Evolutionary conservation across 805 yeast species (phyloP), one percentile per base, ranked within the genome.

Genomic region (Zygotorulaspora danielsina): DNA sequence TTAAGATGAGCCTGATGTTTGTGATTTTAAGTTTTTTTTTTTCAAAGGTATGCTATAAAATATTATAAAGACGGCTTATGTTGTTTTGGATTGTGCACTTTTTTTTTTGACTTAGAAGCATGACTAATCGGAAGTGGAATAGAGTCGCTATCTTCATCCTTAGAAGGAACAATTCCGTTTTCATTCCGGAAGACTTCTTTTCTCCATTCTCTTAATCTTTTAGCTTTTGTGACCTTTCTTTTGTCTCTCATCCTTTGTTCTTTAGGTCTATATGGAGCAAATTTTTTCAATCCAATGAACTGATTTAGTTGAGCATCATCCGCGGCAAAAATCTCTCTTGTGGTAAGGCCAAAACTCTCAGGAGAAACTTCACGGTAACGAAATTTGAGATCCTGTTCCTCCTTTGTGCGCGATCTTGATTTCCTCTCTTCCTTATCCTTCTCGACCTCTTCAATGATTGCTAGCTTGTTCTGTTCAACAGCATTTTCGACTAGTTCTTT

Each of bases 311-410:
- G 84, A 45, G 74, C 72, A 60, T 93, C 98, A 55, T 85, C 90
- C 10, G 98, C 98, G 42, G 86, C 66, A 38, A 93, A 69, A 34
- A 93, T 93, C 53, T 93, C 98, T 46, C 93, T 73, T 0, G 93
- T 75, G 0, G 84, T 72, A 34, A 93, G 71, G 9, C 97, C 97
- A 65, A 76, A 93, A 7, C 88, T 68, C 55, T 93, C 97, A 6
- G 98, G 97, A 1, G 96, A 88, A 3, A 93, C 97, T 53, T 88
- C 95, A 54, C 97, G 76, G 59, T 93, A 93, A 53, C 79, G 80
- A 72, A 93, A 90, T 39, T 70, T 73, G 27, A 77, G 53, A 5
- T 61, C 71, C 11, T 73, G 73, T 2, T 69, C 70, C 4, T 61
- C 71, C 30, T 63, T 62, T 6, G 69, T 63, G 19, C 67, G 66